Evolutionary conservation across 495 filamentous ascomycete genomes (phyloP), one percentile per base, ranked within the genome.

Genomic region (Tetracladium marchalianum): DNA sequence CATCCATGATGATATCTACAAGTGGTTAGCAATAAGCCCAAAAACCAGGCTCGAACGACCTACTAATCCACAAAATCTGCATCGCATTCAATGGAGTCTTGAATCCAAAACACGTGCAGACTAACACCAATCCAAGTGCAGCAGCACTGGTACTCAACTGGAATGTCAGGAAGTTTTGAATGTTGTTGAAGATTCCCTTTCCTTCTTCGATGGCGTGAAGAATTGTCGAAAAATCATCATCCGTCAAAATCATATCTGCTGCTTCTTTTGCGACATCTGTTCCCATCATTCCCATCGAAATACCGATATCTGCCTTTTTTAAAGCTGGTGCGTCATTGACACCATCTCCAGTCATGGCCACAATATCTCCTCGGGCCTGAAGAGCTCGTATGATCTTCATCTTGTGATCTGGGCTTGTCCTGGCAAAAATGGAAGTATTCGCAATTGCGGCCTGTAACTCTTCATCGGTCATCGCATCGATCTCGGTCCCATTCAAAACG

Each of bases 31-130:
- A 33, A 42, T 37, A 1, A 8, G 18, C 17, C 27, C 11, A 0
- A 18, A 42, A 17, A 1, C 12, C 16, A 12, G 13, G 13, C 31
- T 19, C 11, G n/a, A 17, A 37, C 12, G 17, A 77, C 86, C 66
- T 68, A 97, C 90, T 98, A 56, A 98, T 97, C 92, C 92, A 98
- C 37, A 98, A 73, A 62, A 98, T 98, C 67, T 98, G 92, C 90
- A 97, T 98, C 31, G 92, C 87, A 59, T 98, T 98, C 27, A 98
- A 70, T 35, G 92, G 92, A 53, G 90, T 95, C 61, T 84, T 85
- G 67, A 93, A 88, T 12, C 92, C 92, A 49, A 95, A 70, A 48
- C 85, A 84, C 19, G 92, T 96, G 65, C 87, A 93, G 54, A 97
- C 59, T 43, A 98, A 73, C 5, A 98, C 93, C 18, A 98, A 73